These are phyloP conservation scores for Aspergillus amoenus DNA, from an alignment of 2,329 filamentous ascomycete species.

Conservation along the genomic window DNA sequence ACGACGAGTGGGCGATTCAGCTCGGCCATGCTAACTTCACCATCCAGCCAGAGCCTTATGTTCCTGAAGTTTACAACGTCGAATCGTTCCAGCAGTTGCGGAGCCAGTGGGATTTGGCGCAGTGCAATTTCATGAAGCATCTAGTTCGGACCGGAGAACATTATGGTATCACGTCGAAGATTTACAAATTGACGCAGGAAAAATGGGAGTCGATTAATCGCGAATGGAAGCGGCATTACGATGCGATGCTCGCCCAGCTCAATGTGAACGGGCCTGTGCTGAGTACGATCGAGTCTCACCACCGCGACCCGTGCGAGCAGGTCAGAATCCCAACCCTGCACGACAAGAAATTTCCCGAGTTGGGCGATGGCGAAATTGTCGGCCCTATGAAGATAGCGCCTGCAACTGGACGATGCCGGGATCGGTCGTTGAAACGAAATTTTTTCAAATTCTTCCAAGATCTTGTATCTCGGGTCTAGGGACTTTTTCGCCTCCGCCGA, in stretches of 20 bases:
- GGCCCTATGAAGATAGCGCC: slow-evolving; percentile 73
- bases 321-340: slow-evolving; percentile 44
- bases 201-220: slow-evolving; percentile 84
- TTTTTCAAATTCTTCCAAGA: slow-evolving; percentile 47
- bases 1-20: slow-evolving; percentile 79
- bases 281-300: slow-evolving; percentile 39
- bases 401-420: slow-evolving; percentile 46
- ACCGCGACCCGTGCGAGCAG: slow-evolving; percentile 51
- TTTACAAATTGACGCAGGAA: slow-evolving; percentile 77
- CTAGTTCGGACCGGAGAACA: slow-evolving; percentile 85
- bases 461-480: slow-evolving; percentile 35
- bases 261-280: slow-evolving; percentile 37
- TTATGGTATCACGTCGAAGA: slow-evolving; percentile 86
- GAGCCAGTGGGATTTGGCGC: slow-evolving; percentile 77
- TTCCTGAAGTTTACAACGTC: slow-evolving; percentile 62
- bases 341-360: slow-evolving; percentile 77
- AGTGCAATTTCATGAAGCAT: slow-evolving; percentile 85
- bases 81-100: slow-evolving; percentile 65
- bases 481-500: not conserved
- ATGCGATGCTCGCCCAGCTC: slow-evolving; percentile 59
- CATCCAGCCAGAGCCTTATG: slow-evolving; percentile 78
- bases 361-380: slow-evolving; percentile 89
- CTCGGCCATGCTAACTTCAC: slow-evolving; percentile 93
- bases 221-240: slow-evolving; percentile 70
- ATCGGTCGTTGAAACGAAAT: slow-evolving; percentile 41